Evolutionary conservation across 2,329 filamentous ascomycete genomes (phyloP).

Genomic region (Thermothelomyces thermophilus): DNA sequence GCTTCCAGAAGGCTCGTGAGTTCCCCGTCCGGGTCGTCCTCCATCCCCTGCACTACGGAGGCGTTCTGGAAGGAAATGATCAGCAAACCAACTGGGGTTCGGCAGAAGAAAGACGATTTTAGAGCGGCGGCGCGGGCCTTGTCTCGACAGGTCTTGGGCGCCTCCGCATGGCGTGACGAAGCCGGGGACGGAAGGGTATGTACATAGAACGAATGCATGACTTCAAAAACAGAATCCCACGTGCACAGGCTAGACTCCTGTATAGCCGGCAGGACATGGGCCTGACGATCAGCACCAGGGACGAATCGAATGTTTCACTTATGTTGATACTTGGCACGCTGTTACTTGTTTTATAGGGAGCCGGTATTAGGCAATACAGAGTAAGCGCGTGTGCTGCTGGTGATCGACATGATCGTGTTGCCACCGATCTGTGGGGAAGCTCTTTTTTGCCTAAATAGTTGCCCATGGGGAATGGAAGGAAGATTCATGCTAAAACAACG

Average conservation of each 20-base stretch:
- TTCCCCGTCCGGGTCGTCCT: not conserved
- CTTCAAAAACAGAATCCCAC: too few relatives aligned
- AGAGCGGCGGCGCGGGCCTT: not conserved
- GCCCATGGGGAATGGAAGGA: constrained; percentile 2
- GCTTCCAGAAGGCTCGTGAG: not conserved
- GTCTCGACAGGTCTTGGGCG: not conserved
- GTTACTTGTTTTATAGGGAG: not conserved
- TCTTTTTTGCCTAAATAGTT: constrained; percentile 15
- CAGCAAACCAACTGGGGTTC: not conserved
- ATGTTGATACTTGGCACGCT: constrained; percentile 12
- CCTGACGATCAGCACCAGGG: not conserved
- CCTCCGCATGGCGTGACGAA: not conserved
- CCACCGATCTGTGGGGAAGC: constrained; percentile 13
- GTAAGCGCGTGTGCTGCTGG: constrained; percentile 4
- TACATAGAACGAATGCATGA: too few relatives aligned
- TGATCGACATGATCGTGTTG: constrained; percentile 3
- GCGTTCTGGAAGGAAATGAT: not conserved
- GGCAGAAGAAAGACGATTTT: not conserved
- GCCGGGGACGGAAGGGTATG: too few relatives aligned
- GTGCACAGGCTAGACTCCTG: too few relatives aligned
- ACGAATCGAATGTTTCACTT: constrained; percentile 12
- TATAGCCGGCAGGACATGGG: constrained; percentile 3
- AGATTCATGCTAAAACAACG: constrained; percentile 29
- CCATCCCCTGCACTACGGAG: too few relatives aligned
- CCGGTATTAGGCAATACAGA: constrained; percentile 11